Conservation (phyloP, 257 asterid genomes). For the Salvia hispanica region DNA sequence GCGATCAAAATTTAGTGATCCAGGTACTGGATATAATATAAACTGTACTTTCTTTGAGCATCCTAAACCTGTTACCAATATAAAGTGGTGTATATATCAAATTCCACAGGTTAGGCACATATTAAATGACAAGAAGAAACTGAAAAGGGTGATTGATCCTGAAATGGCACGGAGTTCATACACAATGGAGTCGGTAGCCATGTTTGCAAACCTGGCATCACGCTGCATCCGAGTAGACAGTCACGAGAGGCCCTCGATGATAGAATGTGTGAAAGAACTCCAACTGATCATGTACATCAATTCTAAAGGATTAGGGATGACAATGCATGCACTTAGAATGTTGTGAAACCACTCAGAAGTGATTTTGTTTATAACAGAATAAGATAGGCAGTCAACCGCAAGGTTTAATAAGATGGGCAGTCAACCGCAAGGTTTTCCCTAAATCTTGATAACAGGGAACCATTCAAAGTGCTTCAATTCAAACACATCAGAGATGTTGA, state of each 20-base stretch:
- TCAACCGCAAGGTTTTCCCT: conserved; percentile 13
- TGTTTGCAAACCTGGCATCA: conserved; percentile 85
- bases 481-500: conserved; percentile 21
- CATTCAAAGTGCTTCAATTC: conserved; percentile 23
- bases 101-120: conserved; percentile 73
- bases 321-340: conserved; percentile 80
- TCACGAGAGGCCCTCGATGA: conserved; percentile 82
- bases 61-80: conserved; percentile 20
- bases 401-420: neutral
- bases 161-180: conserved; percentile 80
- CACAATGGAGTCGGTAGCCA: conserved; percentile 83
- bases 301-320: conserved; percentile 63
- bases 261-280: conserved; percentile 74
- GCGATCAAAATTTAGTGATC: conserved; percentile 84
- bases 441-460: conserved; percentile 15
- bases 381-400: conserved; percentile 21
- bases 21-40: conserved; percentile 54
- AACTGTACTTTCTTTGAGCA: conserved; percentile 10
- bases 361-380: conserved; percentile 28
- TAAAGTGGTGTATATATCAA: conserved; percentile 18
- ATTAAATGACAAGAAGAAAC: conserved; percentile 80
- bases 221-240: conserved; percentile 79
- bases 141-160: conserved; percentile 77
- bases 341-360: conserved; percentile 36
- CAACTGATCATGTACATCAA: conserved; percentile 64